Base-by-base conservation (phyloP, 2,329 filamentous ascomycete genomes). In the Sclerotinia minor region DNA sequence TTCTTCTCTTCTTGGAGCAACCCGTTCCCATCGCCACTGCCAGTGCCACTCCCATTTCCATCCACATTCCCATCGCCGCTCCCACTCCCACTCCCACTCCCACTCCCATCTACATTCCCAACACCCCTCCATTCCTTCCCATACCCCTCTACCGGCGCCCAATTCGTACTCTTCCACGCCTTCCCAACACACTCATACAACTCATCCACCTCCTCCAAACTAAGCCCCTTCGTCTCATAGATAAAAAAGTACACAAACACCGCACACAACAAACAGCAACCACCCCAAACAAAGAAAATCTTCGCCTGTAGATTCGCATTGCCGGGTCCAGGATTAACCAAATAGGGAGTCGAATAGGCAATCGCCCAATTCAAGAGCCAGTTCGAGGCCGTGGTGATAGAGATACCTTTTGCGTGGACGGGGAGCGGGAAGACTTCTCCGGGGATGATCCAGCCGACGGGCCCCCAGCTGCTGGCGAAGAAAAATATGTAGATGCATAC, bases 371-470 rank as follows among this genome's bases (percentile, higher is more conserved):
- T 94, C 83, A 91, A 94, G 69, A 94, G 85, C 92, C 92, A 96
- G 85, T 96, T 96, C 76, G 88, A 92, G 67, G 92, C 90, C 5
- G 92, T 96, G 50, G 92, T 93, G 50, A 96, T 84, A 74, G 86
- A 91, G 69, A 96, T 91, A 80, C 92, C 92, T 72, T 67, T 67
- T 1, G 65, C 59, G 29, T 79, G 90, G 85, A 83, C 89, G 89
- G 35, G 89, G 87, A 96, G 86, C 67, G 92, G 92, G 86, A 90
- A 96, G 79, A 94, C 90, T 82, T 96, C 92, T 77, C 92, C 92
- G 75, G 95, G 94, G 74, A 96, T 85, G 65, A 90, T 87, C 90
- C 90, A 93, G 60, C 90, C 85, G 60, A 83, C 26, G 84, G 58
- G 59, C 0, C 65, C 65, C 59, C 65, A 67, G 5, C 58, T 45